These are phyloP conservation scores for Penicillium odoratum DNA, from an alignment of 495 filamentous ascomycete genomes.

Conservation along the genomic window DNA sequence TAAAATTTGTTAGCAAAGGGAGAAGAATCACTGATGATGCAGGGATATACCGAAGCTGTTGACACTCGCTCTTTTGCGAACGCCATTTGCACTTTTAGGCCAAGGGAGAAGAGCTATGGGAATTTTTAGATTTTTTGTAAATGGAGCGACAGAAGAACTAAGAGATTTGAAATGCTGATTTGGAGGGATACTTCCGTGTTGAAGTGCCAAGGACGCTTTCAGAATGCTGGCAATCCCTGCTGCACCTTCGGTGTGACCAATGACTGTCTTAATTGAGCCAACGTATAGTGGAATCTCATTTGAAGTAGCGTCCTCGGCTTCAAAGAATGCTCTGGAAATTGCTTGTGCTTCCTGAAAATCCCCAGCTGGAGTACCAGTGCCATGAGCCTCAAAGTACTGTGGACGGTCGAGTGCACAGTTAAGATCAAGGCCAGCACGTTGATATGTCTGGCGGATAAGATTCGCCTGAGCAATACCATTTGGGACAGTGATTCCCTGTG, in stretches of 20 bases:
- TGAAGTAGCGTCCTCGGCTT: conserved; percentile 25
- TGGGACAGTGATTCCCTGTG: conserved; percentile 40
- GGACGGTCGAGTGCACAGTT: conserved; percentile 11
- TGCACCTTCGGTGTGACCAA: conserved; percentile 45
- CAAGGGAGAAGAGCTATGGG: conserved; percentile 29
- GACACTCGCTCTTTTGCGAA: conserved; percentile 32
- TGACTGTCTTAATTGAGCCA: background rate
- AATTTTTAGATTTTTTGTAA: conserved; percentile 39
- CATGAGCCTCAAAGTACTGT: conserved; percentile 32
- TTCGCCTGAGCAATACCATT: conserved; percentile 55
- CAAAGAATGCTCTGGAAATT: conserved; percentile 21
- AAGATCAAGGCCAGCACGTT: conserved; percentile 39
- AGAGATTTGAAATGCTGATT: conserved; percentile 52
- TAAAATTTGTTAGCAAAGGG: conserved; percentile 21
- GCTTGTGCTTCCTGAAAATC: conserved; percentile 58
- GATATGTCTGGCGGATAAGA: conserved; percentile 55
- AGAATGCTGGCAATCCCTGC: conserved; percentile 59
- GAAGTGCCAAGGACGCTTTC: conserved; percentile 52
- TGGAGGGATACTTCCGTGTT: conserved; percentile 48
- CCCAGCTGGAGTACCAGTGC: conserved; percentile 60
- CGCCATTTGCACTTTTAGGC: background rate
- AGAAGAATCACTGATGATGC: background rate
- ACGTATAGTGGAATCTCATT: conserved; percentile 14
- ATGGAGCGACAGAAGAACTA: conserved; percentile 45
- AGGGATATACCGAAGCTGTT: conserved; percentile 6